Conservation (phyloP, 1,139 yeast genomes). For the Zygoascus meyerae region DNA sequence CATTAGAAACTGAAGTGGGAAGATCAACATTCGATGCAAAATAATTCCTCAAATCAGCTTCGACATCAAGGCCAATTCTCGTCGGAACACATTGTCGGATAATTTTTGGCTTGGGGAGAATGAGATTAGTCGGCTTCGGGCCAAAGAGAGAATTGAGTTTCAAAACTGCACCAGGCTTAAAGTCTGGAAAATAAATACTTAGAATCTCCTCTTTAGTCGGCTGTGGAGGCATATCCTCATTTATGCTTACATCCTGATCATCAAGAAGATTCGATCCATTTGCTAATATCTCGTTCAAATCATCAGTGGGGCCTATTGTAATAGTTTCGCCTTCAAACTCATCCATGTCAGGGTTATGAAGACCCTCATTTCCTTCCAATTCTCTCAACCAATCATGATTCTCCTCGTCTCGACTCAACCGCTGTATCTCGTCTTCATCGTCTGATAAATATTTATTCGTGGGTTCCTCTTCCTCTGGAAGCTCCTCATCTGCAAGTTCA, state of each 20-base stretch:
- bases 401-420: not conserved
- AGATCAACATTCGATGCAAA: slow-evolving; percentile 20
- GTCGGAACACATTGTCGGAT: slow-evolving; percentile 61
- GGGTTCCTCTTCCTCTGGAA: slow-evolving; percentile 42
- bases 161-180: slow-evolving; percentile 49
- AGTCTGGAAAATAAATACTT: slow-evolving; percentile 54
- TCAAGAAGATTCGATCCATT: not conserved
- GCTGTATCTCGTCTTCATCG: slow-evolving; percentile 30
- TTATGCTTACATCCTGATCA: not conserved
- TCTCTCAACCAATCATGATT: slow-evolving; percentile 18
- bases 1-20: slow-evolving; percentile 9
- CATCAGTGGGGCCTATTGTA: not conserved
- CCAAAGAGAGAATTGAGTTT: slow-evolving; percentile 65
- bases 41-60: slow-evolving; percentile 35
- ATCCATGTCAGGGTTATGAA: not conserved
- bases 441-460: slow-evolving; percentile 30
- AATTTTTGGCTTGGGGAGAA: slow-evolving; percentile 47
- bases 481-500: slow-evolving; percentile 82
- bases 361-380: slow-evolving; percentile 1
- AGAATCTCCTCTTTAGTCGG: slow-evolving; percentile 25
- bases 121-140: slow-evolving; percentile 52
- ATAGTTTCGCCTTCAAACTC: not conserved
- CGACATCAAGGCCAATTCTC: slow-evolving; percentile 36
- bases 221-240: slow-evolving; percentile 10
- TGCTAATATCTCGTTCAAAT: not conserved